Base-by-base conservation (phyloP, 2,329 filamentous ascomycete species). In the Aureobasidium zeae region DNA sequence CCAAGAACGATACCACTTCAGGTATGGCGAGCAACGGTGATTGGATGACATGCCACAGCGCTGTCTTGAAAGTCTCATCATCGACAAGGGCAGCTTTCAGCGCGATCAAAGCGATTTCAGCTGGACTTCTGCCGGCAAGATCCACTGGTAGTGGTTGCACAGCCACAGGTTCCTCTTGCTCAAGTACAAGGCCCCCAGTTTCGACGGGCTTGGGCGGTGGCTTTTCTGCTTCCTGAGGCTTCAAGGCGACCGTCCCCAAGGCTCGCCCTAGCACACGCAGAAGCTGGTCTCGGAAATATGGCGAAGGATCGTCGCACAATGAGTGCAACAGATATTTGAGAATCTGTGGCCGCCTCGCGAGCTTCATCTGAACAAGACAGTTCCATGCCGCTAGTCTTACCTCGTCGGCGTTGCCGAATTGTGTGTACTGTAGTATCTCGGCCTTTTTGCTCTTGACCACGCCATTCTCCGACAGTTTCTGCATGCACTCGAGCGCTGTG, bases 381-480 rank as follows among this genome's bases (percentile, higher is more conserved):
- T 69, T 63, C 57, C 79, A 79, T 2, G 77, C 77, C 44, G 72
- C 68, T 13, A 79, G 50, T 4, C 77, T 73, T 19, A 81, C 71
- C 45, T 74, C 68, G 36, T 78, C 73, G 43, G 74, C 75, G 15
- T 77, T 79, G 17, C 72, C 74, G 15, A 69, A 62, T 39, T 73
- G 65, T 1, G 76, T 76, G 52, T 81, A 81, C 39, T 76, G 73
- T 46, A 81, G 53, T 47, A 81, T 76, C 42, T 78, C 75, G 33
- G 71, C 65, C 1, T 70, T 55, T 49, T 73, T 73, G 44, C 70
- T 59, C 8, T 72, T 68, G 31, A 72, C 65, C 25, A 76, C 65
- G 9, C 69, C 69, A 5, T 69, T 70, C 49, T 71, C 64, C 50
- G 73, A 72, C 13, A 81, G 62, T 50, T 68, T 68, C 48, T 70